These are phyloP conservation scores for Ascobolus immersus DNA, from an alignment of 495 filamentous ascomycete species.

Conservation along the genomic window DNA sequence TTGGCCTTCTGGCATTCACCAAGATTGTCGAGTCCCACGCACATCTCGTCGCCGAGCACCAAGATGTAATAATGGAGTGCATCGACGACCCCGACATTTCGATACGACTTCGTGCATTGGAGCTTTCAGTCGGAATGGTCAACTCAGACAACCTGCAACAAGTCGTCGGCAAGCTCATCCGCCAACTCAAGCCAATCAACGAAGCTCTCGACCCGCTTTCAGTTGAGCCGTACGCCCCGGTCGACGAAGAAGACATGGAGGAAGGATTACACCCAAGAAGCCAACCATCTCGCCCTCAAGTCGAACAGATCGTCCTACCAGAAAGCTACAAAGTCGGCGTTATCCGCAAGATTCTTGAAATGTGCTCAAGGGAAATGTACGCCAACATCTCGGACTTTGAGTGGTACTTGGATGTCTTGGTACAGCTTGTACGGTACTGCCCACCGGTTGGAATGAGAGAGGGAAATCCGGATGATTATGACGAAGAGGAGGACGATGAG, in stretches of 20 bases:
- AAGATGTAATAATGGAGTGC: conserved; percentile 85
- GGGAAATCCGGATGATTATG: background rate
- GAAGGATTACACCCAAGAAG: conserved; percentile 15
- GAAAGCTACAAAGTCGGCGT: conserved; percentile 61
- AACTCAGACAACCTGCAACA: conserved; percentile 51
- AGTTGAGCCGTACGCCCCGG: background rate
- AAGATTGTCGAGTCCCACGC: conserved; percentile 77
- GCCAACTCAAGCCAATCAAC: conserved; percentile 46
- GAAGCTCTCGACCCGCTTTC: conserved; percentile 28
- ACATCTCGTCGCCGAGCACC: conserved; percentile 62
- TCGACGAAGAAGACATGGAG: conserved; percentile 5
- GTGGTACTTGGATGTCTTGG: conserved; percentile 76
- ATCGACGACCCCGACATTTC: conserved; percentile 89
- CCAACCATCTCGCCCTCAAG: conserved; percentile 5
- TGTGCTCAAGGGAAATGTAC: conserved; percentile 83
- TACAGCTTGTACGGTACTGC: conserved; percentile 51
- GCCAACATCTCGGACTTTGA: conserved; percentile 68
- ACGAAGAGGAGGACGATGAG: conserved; percentile 13
- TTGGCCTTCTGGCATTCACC: conserved; percentile 81
- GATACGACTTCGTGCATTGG: conserved; percentile 79
- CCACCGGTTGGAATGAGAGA: conserved; percentile 18
- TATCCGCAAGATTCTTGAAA: conserved; percentile 52
- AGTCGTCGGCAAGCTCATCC: conserved; percentile 68
- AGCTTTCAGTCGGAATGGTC: conserved; percentile 78
- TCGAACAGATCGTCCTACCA: conserved; percentile 25